phyloP scores from a whole-genome alignment of 163 green algal species.

The Chloromonas sp. region DNA sequence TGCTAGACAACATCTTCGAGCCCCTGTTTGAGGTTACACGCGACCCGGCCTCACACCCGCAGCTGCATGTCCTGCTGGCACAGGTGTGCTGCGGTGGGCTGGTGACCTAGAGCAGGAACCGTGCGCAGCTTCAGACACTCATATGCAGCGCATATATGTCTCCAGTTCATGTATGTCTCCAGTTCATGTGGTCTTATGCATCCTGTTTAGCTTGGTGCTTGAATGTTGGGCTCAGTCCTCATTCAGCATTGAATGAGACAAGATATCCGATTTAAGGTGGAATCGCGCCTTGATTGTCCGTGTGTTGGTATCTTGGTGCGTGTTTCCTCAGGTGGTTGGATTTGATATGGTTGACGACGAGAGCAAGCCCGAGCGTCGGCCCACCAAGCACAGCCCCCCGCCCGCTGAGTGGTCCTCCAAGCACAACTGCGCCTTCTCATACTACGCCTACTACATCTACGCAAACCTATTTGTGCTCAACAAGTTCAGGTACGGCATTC shows the following conservation, averaged over 20 bases:
- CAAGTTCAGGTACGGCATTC: constrained; percentile 57
- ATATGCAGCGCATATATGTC: background rate
- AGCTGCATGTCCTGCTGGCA: constrained; percentile 94
- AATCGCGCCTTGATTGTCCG: too few species aligned
- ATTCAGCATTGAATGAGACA: too few species aligned
- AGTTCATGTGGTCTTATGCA: background rate
- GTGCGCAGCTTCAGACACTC: too few species aligned
- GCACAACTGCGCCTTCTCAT: constrained; percentile 95
- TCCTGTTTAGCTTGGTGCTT: too few species aligned
- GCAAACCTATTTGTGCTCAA: constrained; percentile 95
- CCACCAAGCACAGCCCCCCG: constrained; percentile 88
- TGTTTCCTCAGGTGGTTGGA: constrained; percentile 71
- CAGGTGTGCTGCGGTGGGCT: constrained; percentile 44
- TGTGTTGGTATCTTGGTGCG: too few species aligned
- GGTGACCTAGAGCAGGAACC: too few species aligned
- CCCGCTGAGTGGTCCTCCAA: constrained; percentile 85
- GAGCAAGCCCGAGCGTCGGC: constrained; percentile 93
- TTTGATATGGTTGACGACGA: constrained; percentile 99
- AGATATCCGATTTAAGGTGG: too few species aligned
- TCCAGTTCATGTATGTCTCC: background rate
- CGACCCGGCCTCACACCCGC: constrained; percentile 87
- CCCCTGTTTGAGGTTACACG: constrained; percentile 94
- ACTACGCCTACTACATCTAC: constrained; percentile 96
- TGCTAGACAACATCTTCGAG: constrained; percentile 98
- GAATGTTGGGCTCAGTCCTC: too few species aligned